phyloP scores from a whole-genome alignment of 768 basidiomycete species.

The Tulasnella sp. region DNA sequence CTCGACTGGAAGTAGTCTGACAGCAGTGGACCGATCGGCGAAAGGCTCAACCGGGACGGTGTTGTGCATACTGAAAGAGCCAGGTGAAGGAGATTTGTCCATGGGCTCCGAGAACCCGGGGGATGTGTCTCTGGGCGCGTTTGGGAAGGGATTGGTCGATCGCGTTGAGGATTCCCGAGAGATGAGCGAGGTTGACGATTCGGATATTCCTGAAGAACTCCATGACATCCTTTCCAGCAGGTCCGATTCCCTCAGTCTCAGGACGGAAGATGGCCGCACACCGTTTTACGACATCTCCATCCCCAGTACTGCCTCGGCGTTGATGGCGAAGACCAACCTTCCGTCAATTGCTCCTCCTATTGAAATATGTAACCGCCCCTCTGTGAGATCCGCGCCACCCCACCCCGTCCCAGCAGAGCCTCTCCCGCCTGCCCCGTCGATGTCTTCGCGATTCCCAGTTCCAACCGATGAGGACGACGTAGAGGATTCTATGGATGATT shows the following conservation, averaged over 20 bases:
- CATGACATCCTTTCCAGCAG: constrained; percentile 44
- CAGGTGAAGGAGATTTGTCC: background rate
- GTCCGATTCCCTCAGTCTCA: background rate
- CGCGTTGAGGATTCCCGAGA: background rate
- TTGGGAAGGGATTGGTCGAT: background rate
- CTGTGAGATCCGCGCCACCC: background rate
- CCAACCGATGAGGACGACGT: background rate
- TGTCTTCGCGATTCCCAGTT: background rate
- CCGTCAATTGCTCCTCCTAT: background rate
- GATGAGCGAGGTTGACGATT: constrained; percentile 34
- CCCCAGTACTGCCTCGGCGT: constrained; percentile 2
- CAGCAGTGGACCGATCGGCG: background rate
- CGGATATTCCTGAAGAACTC: constrained; percentile 71
- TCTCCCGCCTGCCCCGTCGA: background rate
- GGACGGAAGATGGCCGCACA: background rate
- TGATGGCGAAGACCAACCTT: background rate
- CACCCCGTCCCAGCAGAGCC: background rate
- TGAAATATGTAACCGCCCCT: background rate
- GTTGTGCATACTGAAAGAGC: background rate
- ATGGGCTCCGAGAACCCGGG: background rate
- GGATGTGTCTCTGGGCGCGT: background rate
- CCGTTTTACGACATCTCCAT: constrained; percentile 11
- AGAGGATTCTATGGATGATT: background rate
- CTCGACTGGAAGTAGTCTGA: background rate
- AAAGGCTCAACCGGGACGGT: constrained; percentile 12